phyloP scores from a whole-genome alignment of 2,329 filamentous ascomycete genomes.

The Claviceps capensis region DNA sequence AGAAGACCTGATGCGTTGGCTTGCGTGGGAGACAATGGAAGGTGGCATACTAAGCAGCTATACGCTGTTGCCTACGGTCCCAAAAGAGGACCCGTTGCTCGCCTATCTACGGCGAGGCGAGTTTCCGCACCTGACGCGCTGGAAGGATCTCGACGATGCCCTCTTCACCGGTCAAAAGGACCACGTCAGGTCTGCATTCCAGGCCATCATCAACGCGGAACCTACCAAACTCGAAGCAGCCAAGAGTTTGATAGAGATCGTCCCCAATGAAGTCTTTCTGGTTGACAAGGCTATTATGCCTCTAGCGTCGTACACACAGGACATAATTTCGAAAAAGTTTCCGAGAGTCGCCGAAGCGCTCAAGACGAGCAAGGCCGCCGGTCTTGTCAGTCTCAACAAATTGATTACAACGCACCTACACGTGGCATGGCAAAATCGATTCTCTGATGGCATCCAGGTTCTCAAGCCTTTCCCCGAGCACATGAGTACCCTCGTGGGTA shows the following conservation, averaged over 20 bases:
- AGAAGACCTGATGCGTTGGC: slow-evolving; percentile 65
- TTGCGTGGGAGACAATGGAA: slow-evolving; percentile 88
- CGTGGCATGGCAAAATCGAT: slow-evolving; percentile 67
- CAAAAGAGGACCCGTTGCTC: slow-evolving; percentile 58
- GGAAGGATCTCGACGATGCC: slow-evolving; percentile 55
- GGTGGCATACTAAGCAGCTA: slow-evolving; percentile 69
- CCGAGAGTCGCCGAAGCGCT: slow-evolving; percentile 50
- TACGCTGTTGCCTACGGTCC: slow-evolving; percentile 72
- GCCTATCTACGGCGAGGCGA: slow-evolving; percentile 61
- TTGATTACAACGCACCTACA: slow-evolving; percentile 82
- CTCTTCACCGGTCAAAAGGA: slow-evolving; percentile 59
- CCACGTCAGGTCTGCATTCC: slow-evolving; percentile 49
- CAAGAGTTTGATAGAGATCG: slow-evolving; percentile 49
- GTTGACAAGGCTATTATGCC: slow-evolving; percentile 51
- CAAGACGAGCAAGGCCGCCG: slow-evolving; percentile 39
- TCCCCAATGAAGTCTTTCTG: slow-evolving; percentile 45
- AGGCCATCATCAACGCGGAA: slow-evolving; percentile 35
- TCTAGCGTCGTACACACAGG: slow-evolving; percentile 64
- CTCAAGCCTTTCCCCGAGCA: slow-evolving; percentile 67
- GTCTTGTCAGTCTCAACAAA: slow-evolving; percentile 51
- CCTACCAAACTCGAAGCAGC: slow-evolving; percentile 40
- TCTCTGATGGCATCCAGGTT: slow-evolving; percentile 63
- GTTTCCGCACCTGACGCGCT: slow-evolving; percentile 60
- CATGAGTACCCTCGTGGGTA: slow-evolving; percentile 57
- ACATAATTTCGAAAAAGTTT: slow-evolving; percentile 52